Percentiles rank a stretch among this genome's conserved stretches.
Evolutionary conservation across 441 rosid species (phyloP).

Genomic region (Populus hybrid): DNA sequence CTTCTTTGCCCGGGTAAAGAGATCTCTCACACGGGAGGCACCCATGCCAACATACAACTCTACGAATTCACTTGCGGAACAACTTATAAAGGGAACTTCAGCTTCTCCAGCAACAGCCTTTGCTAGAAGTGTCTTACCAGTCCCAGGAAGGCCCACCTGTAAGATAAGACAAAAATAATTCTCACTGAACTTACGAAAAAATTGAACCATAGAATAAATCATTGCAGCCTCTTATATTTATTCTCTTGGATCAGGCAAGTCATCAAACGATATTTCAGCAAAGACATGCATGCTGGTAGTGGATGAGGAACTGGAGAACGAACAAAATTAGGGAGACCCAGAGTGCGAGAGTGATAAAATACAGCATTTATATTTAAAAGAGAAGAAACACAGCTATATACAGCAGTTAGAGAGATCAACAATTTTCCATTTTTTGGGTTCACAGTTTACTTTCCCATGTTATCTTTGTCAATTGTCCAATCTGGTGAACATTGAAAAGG

Average conservation of each 20-base stretch:
- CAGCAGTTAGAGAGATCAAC: background rate
- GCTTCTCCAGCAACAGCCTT: conserved; percentile 99
- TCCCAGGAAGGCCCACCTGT: conserved; percentile 99
- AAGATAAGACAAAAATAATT: conserved; percentile 21
- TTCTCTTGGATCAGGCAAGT: background rate
- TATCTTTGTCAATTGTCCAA: background rate
- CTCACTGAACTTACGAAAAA: conserved; percentile 8
- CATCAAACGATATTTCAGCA: background rate
- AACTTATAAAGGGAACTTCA: conserved; percentile 92
- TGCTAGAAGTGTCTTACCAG: conserved; percentile 96
- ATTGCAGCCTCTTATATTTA: background rate
- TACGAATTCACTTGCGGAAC: conserved; percentile 98
- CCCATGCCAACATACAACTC: conserved; percentile 99
- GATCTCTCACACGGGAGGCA: conserved; percentile 94
- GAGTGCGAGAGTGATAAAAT: background rate
- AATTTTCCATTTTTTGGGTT: background rate
- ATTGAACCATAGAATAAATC: conserved; percentile 1
- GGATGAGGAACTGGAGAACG: background rate
- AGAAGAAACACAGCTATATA: background rate
- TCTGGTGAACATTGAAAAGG: background rate
- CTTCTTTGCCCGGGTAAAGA: conserved; percentile 93
- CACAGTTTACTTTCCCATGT: background rate
- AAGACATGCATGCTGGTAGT: background rate
- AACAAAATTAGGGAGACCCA: background rate
- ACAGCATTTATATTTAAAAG: background rate